Evolutionary conservation across 1,139 yeast genomes (phyloP), one percentile per base, ranked within the genome.

Genomic region (Kodamaea suecica): DNA sequence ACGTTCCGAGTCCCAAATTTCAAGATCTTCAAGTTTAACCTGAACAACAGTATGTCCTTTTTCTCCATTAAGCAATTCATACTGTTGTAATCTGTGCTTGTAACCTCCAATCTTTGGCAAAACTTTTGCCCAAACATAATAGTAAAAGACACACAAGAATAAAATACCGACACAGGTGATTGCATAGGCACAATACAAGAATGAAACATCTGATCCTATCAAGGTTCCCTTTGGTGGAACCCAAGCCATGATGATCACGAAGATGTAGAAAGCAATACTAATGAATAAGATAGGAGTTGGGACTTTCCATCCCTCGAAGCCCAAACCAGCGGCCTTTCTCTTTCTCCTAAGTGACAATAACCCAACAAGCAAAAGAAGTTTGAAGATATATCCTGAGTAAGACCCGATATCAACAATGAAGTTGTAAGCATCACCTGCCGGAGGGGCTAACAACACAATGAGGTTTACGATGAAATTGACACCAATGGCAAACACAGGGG

Each of bases 391-490:
- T n/a, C 34, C 34, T 2, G 38, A 32, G 26, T 38, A 38, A 11
- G 62, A 52, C 2, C 61, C 61, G 38, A 58, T 43, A 41, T 57
- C 62, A 29, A 57, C 58, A 30, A 70, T 59, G 33, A 69, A 66
- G 44, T 68, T 68, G 43, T 66, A 69, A 4, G 75, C 74, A 42
- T 64, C 70, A 19, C 75, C 76, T 2, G 73, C 64, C 1, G 63
- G 63, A 12, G 74, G 74, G 8, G 73, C 74, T 20, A 67, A 47
- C 31, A 65, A 51, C 24, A 68, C 63, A 36, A 69, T 57, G 17
- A 63, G 40, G 40, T 66, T 67, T 25, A 69, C 60, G 14, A 66
- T 11, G 52, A 60, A 66, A 1, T 66, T 65, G 29, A 60, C 49
- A 15, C 64, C 41, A 4, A 66, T 52, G 8, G 72, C 66, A 17